A percentile compares a stretch with the other conserved stretches of the same genome.
phyloP scores from a whole-genome alignment of 2,329 filamentous ascomycete species.

The Ascochyta viciae-villosae region DNA sequence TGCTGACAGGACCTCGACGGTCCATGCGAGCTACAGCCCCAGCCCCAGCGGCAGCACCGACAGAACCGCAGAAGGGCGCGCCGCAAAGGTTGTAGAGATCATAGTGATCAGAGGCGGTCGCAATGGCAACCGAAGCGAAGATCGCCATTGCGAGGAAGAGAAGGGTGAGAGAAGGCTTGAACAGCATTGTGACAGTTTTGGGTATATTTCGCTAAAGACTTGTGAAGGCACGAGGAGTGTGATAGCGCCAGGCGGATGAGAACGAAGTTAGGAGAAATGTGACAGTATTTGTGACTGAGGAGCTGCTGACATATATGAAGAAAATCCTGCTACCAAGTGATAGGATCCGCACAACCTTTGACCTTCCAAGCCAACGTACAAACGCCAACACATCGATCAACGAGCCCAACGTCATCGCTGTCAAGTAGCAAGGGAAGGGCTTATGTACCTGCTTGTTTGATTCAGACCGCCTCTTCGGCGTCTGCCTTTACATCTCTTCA shows the following conservation, averaged over 20 bases:
- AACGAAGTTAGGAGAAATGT: background rate
- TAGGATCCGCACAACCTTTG: background rate
- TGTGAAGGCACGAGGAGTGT: background rate
- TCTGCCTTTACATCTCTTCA: background rate
- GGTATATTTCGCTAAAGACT: background rate
- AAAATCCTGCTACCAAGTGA: background rate
- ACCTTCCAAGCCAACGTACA: background rate
- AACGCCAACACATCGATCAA: background rate
- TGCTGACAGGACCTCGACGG: background rate
- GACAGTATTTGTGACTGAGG: background rate
- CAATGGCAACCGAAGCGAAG: background rate
- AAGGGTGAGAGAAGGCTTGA: background rate
- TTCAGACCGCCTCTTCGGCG: background rate
- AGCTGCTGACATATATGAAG: background rate
- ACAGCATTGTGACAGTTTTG: background rate
- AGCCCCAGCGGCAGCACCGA: background rate
- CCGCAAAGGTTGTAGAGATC: conserved; percentile 1
- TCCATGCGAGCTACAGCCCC: background rate
- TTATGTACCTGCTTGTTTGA: background rate
- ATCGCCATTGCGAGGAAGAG: background rate
- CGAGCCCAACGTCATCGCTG: background rate
- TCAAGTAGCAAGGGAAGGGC: background rate
- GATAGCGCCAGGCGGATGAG: background rate
- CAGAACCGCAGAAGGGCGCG: conserved; percentile 3
- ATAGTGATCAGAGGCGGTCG: background rate